A percentile compares a stretch with the other conserved stretches of the same genome.
phyloP scores from a whole-genome alignment of 306 rosid species.

The Vigna mungo region DNA sequence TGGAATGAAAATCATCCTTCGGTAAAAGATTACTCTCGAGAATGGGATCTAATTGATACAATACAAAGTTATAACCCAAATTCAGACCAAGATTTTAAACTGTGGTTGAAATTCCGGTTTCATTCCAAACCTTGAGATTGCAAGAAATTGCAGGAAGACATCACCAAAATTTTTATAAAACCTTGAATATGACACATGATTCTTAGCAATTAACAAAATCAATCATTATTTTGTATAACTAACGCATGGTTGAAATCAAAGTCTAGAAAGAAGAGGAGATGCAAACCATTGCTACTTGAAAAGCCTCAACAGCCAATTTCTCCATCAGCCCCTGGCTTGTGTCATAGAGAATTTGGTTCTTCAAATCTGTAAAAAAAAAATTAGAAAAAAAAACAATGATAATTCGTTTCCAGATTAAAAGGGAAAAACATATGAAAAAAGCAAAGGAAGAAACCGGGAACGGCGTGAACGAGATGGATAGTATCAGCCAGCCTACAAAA shows the following conservation, averaged over 20 bases:
- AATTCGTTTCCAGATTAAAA: not conserved
- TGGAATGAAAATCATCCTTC: too few species aligned
- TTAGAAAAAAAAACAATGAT: not conserved
- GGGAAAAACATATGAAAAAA: too few species aligned
- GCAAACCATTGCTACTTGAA: constrained; percentile 73
- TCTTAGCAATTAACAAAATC: too few species aligned
- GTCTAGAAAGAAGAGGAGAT: not conserved
- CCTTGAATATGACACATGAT: too few species aligned
- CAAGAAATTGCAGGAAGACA: too few species aligned
- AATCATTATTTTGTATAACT: not conserved
- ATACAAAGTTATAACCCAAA: too few species aligned
- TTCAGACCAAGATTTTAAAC: too few species aligned
- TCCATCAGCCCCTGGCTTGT: constrained; percentile 72
- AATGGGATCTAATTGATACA: too few species aligned
- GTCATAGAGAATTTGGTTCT: constrained; percentile 67
- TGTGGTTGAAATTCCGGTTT: too few species aligned
- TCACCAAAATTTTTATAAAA: too few species aligned
- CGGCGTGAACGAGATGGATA: constrained; percentile 81
- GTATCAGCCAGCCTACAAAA: constrained; percentile 83
- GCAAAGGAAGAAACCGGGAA: constrained; percentile 58
- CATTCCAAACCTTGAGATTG: too few species aligned
- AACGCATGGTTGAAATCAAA: not conserved
- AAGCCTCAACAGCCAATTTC: constrained; percentile 82
- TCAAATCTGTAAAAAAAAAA: constrained; percentile 54
- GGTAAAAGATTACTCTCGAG: too few species aligned